Percentiles rank a stretch among this genome's conserved stretches.
phyloP scores from a whole-genome alignment of 1,284 basidiomycete genomes.

The Leccinum solheimii region DNA sequence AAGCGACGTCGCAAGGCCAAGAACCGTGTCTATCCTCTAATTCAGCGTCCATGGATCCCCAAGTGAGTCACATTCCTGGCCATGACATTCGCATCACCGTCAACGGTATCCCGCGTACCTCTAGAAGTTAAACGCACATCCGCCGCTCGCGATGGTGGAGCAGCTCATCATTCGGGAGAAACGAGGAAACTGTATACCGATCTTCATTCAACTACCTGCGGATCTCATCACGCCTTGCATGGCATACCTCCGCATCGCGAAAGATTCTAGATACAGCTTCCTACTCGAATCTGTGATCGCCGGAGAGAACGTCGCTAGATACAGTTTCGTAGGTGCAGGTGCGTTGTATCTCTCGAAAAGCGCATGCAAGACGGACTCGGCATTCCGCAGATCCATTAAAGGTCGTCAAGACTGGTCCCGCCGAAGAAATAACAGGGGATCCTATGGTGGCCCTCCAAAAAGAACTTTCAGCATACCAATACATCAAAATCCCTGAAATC shows the following conservation, averaged over 20 bases:
- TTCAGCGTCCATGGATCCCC: constrained; percentile 54
- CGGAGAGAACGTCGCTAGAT: constrained; percentile 90
- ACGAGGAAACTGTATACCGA: constrained; percentile 87
- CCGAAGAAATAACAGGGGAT: constrained; percentile 83
- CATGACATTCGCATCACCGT: background rate
- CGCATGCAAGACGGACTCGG: background rate
- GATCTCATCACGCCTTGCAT: constrained; percentile 97
- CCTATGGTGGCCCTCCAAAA: constrained; percentile 84
- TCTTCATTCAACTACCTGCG: constrained; percentile 91
- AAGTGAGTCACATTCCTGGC: constrained; percentile 40
- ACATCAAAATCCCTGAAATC: constrained; percentile 88
- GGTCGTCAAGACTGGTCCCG: constrained; percentile 86
- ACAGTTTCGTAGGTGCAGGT: constrained; percentile 97
- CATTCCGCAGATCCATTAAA: constrained; percentile 80
- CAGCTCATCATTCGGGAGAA: constrained; percentile 75
- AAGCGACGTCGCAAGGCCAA: constrained; percentile 7
- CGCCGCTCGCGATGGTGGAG: constrained; percentile 70
- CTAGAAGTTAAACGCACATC: constrained; percentile 65
- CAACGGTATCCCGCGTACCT: constrained; percentile 6
- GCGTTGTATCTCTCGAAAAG: constrained; percentile 32
- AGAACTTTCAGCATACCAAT: constrained; percentile 86
- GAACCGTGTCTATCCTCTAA: background rate
- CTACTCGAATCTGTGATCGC: constrained; percentile 89
- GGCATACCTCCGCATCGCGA: constrained; percentile 91
- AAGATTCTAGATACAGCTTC: constrained; percentile 92